phyloP scores from a whole-genome alignment of 2,329 filamentous ascomycete species.

The Trichoderma sp. region DNA sequence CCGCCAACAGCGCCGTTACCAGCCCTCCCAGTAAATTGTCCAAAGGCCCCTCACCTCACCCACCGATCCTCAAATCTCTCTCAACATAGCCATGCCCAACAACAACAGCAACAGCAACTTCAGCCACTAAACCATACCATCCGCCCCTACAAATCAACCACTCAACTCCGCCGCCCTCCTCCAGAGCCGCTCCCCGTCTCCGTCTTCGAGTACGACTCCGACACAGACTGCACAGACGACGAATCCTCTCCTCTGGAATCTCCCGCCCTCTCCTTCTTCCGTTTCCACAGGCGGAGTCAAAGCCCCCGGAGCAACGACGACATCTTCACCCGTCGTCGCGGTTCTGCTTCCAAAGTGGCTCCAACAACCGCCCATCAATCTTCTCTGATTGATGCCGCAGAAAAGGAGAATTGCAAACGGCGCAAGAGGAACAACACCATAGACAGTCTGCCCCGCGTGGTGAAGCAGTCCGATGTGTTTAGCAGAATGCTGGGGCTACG shows the following conservation, averaged over 20 bases:
- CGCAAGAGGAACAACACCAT: slow-evolving; percentile 22
- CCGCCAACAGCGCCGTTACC: slow-evolving; percentile 1
- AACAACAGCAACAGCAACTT: not conserved
- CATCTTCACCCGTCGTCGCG: slow-evolving; percentile 21
- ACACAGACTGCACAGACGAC: slow-evolving; percentile 41
- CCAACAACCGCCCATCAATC: not conserved
- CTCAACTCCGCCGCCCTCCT: slow-evolving; percentile 30
- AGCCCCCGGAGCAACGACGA: slow-evolving; percentile 32
- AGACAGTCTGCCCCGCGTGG: not conserved
- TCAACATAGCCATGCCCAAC: not conserved
- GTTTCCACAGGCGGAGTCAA: slow-evolving; percentile 45
- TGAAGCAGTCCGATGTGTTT: slow-evolving; percentile 36
- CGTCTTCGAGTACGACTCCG: slow-evolving; percentile 53
- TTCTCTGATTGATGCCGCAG: not conserved
- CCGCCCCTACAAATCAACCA: slow-evolving; percentile 34
- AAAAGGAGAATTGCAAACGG: slow-evolving; percentile 2
- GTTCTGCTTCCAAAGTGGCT: slow-evolving; percentile 11
- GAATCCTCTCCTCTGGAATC: slow-evolving; percentile 28
- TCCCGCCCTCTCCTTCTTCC: slow-evolving; percentile 44
- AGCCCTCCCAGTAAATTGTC: slow-evolving; percentile 27
- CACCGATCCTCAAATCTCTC: slow-evolving; percentile 6
- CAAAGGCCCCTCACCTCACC: slow-evolving; percentile 32
- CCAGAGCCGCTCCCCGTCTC: slow-evolving; percentile 39
- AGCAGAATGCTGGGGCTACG: slow-evolving; percentile 43
- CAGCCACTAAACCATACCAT: slow-evolving; percentile 14